Evolutionary conservation across 306 rosid genomes (phyloP), one percentile per base, ranked within the genome.

Genomic region (Cercis canadensis): DNA sequence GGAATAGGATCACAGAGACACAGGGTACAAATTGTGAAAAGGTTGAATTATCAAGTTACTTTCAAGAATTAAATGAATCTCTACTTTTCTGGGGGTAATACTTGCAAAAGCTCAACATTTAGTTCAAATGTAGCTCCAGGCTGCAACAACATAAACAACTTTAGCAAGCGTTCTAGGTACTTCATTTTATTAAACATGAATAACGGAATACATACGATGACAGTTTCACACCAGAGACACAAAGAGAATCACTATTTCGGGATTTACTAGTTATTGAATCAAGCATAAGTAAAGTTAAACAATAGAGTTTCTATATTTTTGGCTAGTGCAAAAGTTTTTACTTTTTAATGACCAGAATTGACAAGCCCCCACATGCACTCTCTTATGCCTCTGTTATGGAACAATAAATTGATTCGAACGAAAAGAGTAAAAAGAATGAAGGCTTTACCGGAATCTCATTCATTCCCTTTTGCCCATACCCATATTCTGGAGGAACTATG

Each of bases 51-150:
- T 58, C 44, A 41, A 34, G 41, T 37, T 9, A 32, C 70, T 40
- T 57, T 50, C 29, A 44, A 62, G 58, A 17, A 51, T 57, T 24
- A 24, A 24, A 24, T 1, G 29, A 24, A 3, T 24, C 1, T 24
- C 29, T 24, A 76, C 58, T 80, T 77, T 60, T 86, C 79, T 59
- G 89, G 59, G 14, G 78, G 78, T 62, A 67, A 57, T 54, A 89
- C 78, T 86, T 87, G 77, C 76, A 89, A 79, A 78, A 94, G 96
- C 85, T 89, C 99, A 65, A 91, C 51, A 76, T 91, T 94, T 32
- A 94, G 83, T 69, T 94, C 87, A 80, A 91, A 91, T 18, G 96
- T 86, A 44, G 96, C 95, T 73, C 96, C 99, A 79, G 96, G 96
- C 98, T 90, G 97, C 85, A 83, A 79, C 74, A 78, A 45, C 73